These are phyloP conservation scores for Lathyrus tuberosus DNA, from an alignment of 306 rosid species.

Conservation along the genomic window DNA sequence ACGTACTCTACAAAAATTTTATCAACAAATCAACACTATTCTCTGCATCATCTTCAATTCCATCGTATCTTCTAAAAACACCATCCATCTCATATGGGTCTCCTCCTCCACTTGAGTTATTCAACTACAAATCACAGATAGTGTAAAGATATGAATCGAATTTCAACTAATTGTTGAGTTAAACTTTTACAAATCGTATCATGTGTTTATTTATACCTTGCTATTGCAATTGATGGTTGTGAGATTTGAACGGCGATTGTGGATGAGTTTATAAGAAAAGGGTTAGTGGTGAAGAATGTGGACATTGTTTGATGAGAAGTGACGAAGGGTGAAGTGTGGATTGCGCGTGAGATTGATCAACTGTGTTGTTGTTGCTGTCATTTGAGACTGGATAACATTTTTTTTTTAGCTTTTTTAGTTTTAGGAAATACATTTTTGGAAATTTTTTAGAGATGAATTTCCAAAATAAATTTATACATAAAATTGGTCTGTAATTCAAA, in stretches of 20 bases:
- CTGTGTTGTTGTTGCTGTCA: constrained; percentile 45
- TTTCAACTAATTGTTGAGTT: background rate
- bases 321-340: constrained; percentile 41
- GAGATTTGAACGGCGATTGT: constrained; percentile 35
- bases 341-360: constrained; percentile 33
- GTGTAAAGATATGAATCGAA: background rate
- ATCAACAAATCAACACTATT: constrained; percentile 71
- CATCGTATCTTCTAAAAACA: constrained; percentile 51
- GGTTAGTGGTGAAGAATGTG: constrained; percentile 21
- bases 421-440: too few relatives aligned
- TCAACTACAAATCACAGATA: constrained; percentile 48
- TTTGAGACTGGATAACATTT: constrained; percentile 41
- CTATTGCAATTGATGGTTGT: constrained; percentile 37
- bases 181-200: too few relatives aligned
- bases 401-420: too few relatives aligned
- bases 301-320: constrained; percentile 33
- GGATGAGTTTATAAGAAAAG: constrained; percentile 20
- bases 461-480: too few relatives aligned
- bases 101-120: constrained; percentile 47
- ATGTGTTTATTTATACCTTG: constrained; percentile 42
- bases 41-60: constrained; percentile 58
- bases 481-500: too few relatives aligned
- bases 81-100: constrained; percentile 51
- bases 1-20: constrained; percentile 67
- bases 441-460: too few relatives aligned